A percentile compares a stretch with the other conserved stretches of the same genome.
These are phyloP conservation scores for Kentomonas sorsogonicus DNA, from an alignment of 208 protist species.

Conservation along the genomic window DNA sequence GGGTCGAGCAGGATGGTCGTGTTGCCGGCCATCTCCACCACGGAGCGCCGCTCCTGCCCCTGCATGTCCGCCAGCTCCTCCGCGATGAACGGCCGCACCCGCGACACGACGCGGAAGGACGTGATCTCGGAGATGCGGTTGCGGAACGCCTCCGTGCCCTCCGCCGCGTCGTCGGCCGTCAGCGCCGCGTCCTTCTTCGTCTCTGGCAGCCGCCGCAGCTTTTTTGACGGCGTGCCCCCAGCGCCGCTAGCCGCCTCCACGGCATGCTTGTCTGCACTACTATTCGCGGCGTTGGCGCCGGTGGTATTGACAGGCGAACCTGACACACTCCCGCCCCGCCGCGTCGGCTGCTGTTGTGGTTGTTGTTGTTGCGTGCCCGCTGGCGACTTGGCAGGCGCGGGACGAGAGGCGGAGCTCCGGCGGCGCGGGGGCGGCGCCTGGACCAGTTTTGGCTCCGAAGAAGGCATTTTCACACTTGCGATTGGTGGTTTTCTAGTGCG, in stretches of 20 bases:
- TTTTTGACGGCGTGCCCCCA: not conserved
- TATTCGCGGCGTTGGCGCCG: no score
- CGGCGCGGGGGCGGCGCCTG: slow-evolving; percentile 18
- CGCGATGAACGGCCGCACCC: slow-evolving; percentile 83
- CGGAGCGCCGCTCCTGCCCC: slow-evolving; percentile 72
- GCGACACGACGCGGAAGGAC: slow-evolving; percentile 77
- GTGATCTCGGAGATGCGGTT: slow-evolving; percentile 83
- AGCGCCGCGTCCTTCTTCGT: slow-evolving; percentile 14
- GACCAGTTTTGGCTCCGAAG: slow-evolving; percentile 58
- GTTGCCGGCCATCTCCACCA: slow-evolving; percentile 86
- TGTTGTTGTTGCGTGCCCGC: no score
- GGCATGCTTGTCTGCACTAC: no score
- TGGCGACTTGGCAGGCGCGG: no score
- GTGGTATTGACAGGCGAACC: no score
- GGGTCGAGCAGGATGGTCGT: slow-evolving; percentile 87
- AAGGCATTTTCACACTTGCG: slow-evolving; percentile 13
- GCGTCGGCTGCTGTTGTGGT: no score
- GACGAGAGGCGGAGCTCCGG: no score
- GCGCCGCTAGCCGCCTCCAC: slow-evolving; percentile 1
- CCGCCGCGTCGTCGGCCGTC: slow-evolving; percentile 42
- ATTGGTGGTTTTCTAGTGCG: no score
- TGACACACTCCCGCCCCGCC: no score
- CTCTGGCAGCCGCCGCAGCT: slow-evolving; percentile 7
- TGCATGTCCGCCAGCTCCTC: slow-evolving; percentile 87
- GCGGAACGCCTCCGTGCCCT: slow-evolving; percentile 68